These are phyloP conservation scores for Hypomontagnella submonticulosa DNA, from an alignment of 495 filamentous ascomycete species.

Conservation along the genomic window DNA sequence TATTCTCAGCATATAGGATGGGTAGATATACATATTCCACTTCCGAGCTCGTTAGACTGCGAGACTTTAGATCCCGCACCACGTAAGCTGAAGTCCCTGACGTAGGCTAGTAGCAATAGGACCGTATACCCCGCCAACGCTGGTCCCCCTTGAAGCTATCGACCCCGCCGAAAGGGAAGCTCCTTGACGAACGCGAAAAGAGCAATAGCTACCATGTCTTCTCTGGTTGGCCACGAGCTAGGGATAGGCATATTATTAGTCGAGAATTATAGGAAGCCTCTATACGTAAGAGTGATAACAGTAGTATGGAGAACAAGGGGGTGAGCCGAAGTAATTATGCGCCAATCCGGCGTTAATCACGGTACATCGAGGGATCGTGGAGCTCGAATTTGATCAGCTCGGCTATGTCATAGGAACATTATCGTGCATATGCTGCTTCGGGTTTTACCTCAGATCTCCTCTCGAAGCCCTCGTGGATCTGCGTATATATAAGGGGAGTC, in stretches of 20 bases:
- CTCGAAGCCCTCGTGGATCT: conserved; percentile 1
- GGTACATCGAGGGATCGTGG: neutral
- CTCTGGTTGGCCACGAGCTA: conserved; percentile 9
- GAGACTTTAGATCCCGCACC: conserved; percentile 17
- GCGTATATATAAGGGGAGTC: conserved; percentile 27
- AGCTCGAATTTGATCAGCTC: conserved; percentile 13
- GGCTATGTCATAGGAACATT: conserved; percentile 36
- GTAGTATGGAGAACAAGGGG: conserved; percentile 19
- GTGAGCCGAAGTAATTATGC: conserved; percentile 3
- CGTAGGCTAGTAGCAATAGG: conserved; percentile 30
- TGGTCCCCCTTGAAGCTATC: conserved; percentile 28
- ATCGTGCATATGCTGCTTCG: conserved; percentile 21
- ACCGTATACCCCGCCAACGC: conserved; percentile 33
- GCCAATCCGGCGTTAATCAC: conserved; percentile 15
- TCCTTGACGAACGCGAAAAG: conserved; percentile 10
- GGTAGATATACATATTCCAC: neutral
- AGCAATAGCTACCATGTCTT: conserved; percentile 3
- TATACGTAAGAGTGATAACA: conserved; percentile 33
- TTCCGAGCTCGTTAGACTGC: neutral
- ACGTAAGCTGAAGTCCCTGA: conserved; percentile 33
- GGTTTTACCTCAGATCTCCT: conserved; percentile 8
- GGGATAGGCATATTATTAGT: neutral
- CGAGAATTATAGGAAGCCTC: neutral
- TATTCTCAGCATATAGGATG: no score
- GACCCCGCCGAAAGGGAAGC: conserved; percentile 33